Percentiles rank a stretch among this genome's conserved stretches.
Evolutionary conservation across 2,329 filamentous ascomycete genomes (phyloP).

Genomic region (Phyllosticta citrichinensis): DNA sequence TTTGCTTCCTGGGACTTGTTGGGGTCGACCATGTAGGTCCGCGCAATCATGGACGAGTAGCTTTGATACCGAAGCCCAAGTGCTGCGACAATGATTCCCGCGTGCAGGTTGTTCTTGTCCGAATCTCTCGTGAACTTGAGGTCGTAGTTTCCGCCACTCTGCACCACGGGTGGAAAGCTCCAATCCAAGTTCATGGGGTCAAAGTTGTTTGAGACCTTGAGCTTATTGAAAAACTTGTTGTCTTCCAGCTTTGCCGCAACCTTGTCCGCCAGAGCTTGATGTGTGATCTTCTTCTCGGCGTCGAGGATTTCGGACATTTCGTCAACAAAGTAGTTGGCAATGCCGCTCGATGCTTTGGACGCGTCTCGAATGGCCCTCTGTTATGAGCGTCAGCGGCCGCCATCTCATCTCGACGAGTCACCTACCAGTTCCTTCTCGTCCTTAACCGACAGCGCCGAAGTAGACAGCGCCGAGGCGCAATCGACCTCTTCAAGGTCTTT

Average conservation of each 20-base stretch:
- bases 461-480: slow-evolving; percentile 70
- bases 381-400: not conserved
- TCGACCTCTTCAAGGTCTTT: slow-evolving; percentile 87
- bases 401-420: not conserved
- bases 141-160: slow-evolving; percentile 94
- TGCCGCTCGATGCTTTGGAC: slow-evolving; percentile 82
- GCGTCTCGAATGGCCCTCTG: slow-evolving; percentile 85
- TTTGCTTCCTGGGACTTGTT: slow-evolving; percentile 92
- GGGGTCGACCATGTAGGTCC: slow-evolving; percentile 93
- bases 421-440: slow-evolving; percentile 79
- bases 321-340: slow-evolving; percentile 92
- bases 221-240: slow-evolving; percentile 81
- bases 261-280: slow-evolving; percentile 75
- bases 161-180: slow-evolving; percentile 81
- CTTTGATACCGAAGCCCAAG: slow-evolving; percentile 92
- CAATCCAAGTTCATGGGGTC: slow-evolving; percentile 86
- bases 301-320: slow-evolving; percentile 96
- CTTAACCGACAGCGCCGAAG: slow-evolving; percentile 79
- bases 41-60: slow-evolving; percentile 83
- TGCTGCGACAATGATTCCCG: slow-evolving; percentile 86
- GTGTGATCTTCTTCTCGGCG: slow-evolving; percentile 93
- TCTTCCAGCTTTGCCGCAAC: slow-evolving; percentile 90
- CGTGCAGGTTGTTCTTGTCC: slow-evolving; percentile 71
- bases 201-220: slow-evolving; percentile 75
- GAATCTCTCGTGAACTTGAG: slow-evolving; percentile 69